Evolutionary conservation across 192 early-diverging fungal genomes (phyloP), one percentile per base, ranked within the genome.

Genomic region (Ambispora gerdemannii): DNA sequence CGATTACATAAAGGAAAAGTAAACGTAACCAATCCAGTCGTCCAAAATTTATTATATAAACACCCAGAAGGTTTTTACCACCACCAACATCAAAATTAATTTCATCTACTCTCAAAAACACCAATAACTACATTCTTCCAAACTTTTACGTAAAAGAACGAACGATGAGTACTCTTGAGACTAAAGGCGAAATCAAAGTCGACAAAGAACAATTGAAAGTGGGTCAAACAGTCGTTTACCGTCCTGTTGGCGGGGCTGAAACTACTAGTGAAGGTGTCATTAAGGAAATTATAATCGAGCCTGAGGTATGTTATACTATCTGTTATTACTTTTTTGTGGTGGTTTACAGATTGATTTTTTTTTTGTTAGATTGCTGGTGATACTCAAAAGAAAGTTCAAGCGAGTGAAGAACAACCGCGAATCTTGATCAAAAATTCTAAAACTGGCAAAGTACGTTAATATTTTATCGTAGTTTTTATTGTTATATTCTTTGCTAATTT

Each of bases 181-280:
- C 6, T 15, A 43, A 43, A 15, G 38, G 38, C 15, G 55, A 58
- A 24, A 20, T 0, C 1, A 58, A 28, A 0, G 50, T 67, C 17
- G 24, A 4, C 0, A 53, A 53, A 31, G 50, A 53, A 1, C 50
- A 67, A 13, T 30, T 52, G 19, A 20, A 34, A 0, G n/a, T 22
- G n/a, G 65, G 65, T 2, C 65, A 67, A 53, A 30, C 30, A 52
- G 65, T 67, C 52, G 11, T 43, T 52, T 67, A 67, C 17, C 65
- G 52, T 53, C 65, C 65, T 0, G 65, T 67, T 33, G 65, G 65
- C 19, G 47, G 47, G 6, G 27, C 24, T 19, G 19, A n/a, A 27
- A 47, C 50, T 32, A 8, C 31, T 32, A 67, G 50, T 19, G 50
- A 67, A 53, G 65, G 65, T n/a, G 28, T 67, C 19, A 31, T 67